Conservation (phyloP, 768 basidiomycete genomes). For the Suillus brevipes region DNA sequence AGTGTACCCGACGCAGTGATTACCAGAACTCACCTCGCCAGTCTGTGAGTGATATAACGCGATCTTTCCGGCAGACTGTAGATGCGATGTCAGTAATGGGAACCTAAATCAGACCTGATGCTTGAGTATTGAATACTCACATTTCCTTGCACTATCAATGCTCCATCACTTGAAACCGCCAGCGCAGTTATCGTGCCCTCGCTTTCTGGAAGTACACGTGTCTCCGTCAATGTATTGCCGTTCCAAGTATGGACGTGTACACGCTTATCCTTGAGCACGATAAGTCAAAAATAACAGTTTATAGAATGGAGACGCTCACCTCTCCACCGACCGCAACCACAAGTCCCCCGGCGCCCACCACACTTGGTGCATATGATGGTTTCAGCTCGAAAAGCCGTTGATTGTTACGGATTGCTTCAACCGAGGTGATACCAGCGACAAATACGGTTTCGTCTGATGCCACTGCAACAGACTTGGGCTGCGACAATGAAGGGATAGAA, state of each 20-base stretch:
- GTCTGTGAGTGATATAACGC: slow-evolving; percentile 26
- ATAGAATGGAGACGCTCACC: slow-evolving; percentile 41
- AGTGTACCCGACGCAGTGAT: not conserved
- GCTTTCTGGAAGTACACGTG: slow-evolving; percentile 61
- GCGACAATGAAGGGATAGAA: slow-evolving; percentile 51
- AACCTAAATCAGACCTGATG: not conserved
- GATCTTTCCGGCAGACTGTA: slow-evolving; percentile 79
- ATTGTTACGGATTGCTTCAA: slow-evolving; percentile 71
- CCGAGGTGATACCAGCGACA: slow-evolving; percentile 41
- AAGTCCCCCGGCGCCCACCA: slow-evolving; percentile 52
- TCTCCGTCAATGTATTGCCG: slow-evolving; percentile 59
- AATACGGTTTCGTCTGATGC: slow-evolving; percentile 65
- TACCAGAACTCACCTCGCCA: not conserved
- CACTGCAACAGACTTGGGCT: slow-evolving; percentile 68
- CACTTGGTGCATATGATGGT: slow-evolving; percentile 52
- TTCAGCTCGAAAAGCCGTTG: slow-evolving; percentile 62
- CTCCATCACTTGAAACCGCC: slow-evolving; percentile 78
- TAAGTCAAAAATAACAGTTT: not conserved
- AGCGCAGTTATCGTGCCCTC: slow-evolving; percentile 70
- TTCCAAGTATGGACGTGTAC: slow-evolving; percentile 75
- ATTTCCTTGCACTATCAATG: slow-evolving; percentile 79
- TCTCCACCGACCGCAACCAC: slow-evolving; percentile 75
- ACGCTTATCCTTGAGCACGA: slow-evolving; percentile 61
- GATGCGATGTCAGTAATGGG: not conserved
- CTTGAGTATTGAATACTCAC: slow-evolving; percentile 44